These are phyloP conservation scores for Nicotiana tomentosiformis DNA, from an alignment of 257 asterid species.

Conservation along the genomic window DNA sequence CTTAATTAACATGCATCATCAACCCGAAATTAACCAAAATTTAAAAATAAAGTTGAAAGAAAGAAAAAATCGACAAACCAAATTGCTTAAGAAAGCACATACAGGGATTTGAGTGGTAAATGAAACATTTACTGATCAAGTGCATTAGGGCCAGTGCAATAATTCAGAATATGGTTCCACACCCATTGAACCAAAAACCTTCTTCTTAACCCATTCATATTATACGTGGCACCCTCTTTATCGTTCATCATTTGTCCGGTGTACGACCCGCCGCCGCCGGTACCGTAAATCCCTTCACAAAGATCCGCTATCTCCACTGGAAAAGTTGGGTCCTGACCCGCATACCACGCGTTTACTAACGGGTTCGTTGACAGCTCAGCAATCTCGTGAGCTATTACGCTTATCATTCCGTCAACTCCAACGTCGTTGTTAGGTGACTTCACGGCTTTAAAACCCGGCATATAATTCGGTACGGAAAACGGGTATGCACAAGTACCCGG, in stretches of 20 bases:
- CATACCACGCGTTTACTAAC: constrained; percentile 79
- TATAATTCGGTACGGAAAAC: constrained; percentile 62
- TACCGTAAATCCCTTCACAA: constrained; percentile 88
- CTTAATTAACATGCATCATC: no score
- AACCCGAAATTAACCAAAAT: no score
- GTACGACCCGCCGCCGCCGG: constrained; percentile 84
- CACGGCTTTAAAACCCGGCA: constrained; percentile 51
- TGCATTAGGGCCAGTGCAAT: constrained; percentile 95
- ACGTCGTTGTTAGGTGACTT: constrained; percentile 73
- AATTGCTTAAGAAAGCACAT: no score
- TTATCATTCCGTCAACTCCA: constrained; percentile 87
- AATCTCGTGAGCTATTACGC: constrained; percentile 83
- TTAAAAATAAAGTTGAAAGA: no score
- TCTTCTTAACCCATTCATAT: constrained; percentile 77
- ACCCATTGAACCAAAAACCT: constrained; percentile 91
- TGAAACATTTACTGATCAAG: constrained; percentile 61
- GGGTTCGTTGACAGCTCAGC: constrained; percentile 82
- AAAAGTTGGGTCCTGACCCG: constrained; percentile 71
- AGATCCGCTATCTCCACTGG: constrained; percentile 93
- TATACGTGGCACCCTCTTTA: constrained; percentile 71
- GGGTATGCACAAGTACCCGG: constrained; percentile 84
- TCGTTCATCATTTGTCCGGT: constrained; percentile 80
- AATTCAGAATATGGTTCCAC: constrained; percentile 64
- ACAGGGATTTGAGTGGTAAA: constrained; percentile 11
- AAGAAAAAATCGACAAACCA: no score